Percentiles rank a stretch among this genome's conserved stretches.
Evolutionary conservation across 2,329 filamentous ascomycete genomes (phyloP).

Genomic region (Aspergillus niger): DNA sequence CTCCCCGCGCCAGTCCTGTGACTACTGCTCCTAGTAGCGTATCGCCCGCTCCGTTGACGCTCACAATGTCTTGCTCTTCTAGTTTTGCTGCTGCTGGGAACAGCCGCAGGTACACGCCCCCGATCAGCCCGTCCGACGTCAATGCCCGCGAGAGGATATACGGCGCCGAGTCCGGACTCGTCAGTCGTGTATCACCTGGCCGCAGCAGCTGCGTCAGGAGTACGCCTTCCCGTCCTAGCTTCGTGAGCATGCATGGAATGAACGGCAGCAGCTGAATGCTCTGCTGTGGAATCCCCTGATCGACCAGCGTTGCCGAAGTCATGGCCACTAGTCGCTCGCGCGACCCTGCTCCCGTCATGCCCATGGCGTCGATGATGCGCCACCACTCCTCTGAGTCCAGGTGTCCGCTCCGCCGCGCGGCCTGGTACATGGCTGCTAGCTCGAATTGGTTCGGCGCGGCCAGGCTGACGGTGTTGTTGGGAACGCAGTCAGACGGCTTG

Average conservation of each 20-base stretch:
- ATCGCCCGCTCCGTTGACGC: constrained; percentile 92
- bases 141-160: constrained; percentile 70
- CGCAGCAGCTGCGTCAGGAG: constrained; percentile 72
- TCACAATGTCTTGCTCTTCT: constrained; percentile 66
- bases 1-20: constrained; percentile 69
- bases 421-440: constrained; percentile 73
- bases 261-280: constrained; percentile 83
- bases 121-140: constrained; percentile 60
- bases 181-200: constrained; percentile 68
- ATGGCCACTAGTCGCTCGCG: constrained; percentile 70
- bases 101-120: constrained; percentile 81
- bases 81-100: constrained; percentile 70
- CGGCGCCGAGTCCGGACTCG: constrained; percentile 61
- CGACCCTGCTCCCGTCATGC: constrained; percentile 67
- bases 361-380: constrained; percentile 73
- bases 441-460: constrained; percentile 83
- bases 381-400: constrained; percentile 78
- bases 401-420: constrained; percentile 66
- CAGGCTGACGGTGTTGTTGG: constrained; percentile 68
- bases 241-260: constrained; percentile 81
- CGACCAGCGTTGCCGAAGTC: constrained; percentile 68
- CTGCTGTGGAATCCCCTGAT: constrained; percentile 80
- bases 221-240: constrained; percentile 75
- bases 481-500: constrained; percentile 49
- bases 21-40: constrained; percentile 85